Evolutionary conservation across 495 filamentous ascomycete genomes (phyloP).

Genomic region (Astrocystis sublimbata): DNA sequence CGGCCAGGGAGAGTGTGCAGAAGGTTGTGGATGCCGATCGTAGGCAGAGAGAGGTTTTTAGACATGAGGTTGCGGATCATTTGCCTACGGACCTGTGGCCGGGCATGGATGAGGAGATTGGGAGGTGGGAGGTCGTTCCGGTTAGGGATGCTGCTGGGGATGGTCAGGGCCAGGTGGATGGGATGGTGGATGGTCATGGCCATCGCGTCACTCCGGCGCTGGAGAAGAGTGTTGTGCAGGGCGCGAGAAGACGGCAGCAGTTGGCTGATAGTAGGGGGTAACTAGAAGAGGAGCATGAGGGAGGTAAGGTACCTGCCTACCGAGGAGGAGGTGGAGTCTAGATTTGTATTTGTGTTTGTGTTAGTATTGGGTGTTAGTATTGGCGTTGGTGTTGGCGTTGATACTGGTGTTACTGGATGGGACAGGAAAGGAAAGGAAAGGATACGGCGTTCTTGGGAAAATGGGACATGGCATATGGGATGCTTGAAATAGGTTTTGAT

Average conservation of each 20-base stretch:
- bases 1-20: constrained; percentile 73
- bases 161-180: constrained; percentile 11
- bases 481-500: too few relatives aligned
- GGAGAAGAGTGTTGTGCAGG: constrained; percentile 31
- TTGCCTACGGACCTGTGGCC: constrained; percentile 91
- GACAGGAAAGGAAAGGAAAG: too few relatives aligned
- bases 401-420: too few relatives aligned
- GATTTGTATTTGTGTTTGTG: too few relatives aligned
- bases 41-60: constrained; percentile 74
- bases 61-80: constrained; percentile 78
- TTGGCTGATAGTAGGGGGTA: constrained; percentile 5
- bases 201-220: constrained; percentile 24
- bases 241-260: constrained; percentile 17
- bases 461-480: too few relatives aligned
- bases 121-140: constrained; percentile 46
- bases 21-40: constrained; percentile 74
- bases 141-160: constrained; percentile 27
- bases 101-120: constrained; percentile 51
- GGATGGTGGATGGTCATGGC: too few relatives aligned
- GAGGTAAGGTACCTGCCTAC: too few relatives aligned
- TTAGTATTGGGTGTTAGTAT: too few relatives aligned
- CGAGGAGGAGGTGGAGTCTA: too few relatives aligned
- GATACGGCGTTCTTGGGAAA: too few relatives aligned
- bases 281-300: not conserved
- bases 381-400: too few relatives aligned